phyloP scores from a whole-genome alignment of 73 alveolate species.

The Loxodes magnus region DNA sequence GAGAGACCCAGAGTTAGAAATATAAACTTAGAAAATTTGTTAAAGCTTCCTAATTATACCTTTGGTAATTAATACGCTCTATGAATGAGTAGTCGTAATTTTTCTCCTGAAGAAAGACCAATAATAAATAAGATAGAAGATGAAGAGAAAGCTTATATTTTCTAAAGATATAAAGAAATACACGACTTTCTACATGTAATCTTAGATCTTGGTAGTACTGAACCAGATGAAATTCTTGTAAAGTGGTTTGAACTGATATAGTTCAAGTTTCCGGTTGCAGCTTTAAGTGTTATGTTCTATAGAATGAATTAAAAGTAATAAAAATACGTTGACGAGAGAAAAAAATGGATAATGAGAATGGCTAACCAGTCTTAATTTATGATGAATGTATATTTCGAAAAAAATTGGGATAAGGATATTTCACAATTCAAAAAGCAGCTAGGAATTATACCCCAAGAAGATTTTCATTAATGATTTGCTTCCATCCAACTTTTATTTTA shows the following conservation, averaged over 20 bases:
- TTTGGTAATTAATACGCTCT: slow-evolving; percentile 36
- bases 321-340: not conserved
- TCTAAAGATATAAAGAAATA: slow-evolving; percentile 54
- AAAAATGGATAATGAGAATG: not conserved
- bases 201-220: slow-evolving; percentile 14
- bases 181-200: slow-evolving; percentile 49
- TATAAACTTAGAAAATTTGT: slow-evolving; percentile 10
- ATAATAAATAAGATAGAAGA: slow-evolving; percentile 34
- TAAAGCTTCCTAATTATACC: slow-evolving; percentile 22
- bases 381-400: slow-evolving; percentile 43
- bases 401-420: slow-evolving; percentile 33
- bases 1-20: slow-evolving; percentile 42
- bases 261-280: slow-evolving; percentile 43
- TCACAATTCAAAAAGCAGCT: slow-evolving; percentile 18
- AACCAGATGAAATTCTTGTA: slow-evolving; percentile 35
- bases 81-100: slow-evolving; percentile 28
- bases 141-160: slow-evolving; percentile 41
- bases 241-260: slow-evolving; percentile 51
- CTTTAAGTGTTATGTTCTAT: slow-evolving; percentile 18
- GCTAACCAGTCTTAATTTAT: slow-evolving; percentile 14
- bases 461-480: no score
- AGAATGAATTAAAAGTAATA: not conserved
- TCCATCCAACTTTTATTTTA: no score
- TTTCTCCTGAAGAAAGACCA: slow-evolving; percentile 44
- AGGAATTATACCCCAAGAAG: no score